Base-by-base conservation (phyloP, 192 early-diverging fungal species). In the Coemansia sp. region DNA sequence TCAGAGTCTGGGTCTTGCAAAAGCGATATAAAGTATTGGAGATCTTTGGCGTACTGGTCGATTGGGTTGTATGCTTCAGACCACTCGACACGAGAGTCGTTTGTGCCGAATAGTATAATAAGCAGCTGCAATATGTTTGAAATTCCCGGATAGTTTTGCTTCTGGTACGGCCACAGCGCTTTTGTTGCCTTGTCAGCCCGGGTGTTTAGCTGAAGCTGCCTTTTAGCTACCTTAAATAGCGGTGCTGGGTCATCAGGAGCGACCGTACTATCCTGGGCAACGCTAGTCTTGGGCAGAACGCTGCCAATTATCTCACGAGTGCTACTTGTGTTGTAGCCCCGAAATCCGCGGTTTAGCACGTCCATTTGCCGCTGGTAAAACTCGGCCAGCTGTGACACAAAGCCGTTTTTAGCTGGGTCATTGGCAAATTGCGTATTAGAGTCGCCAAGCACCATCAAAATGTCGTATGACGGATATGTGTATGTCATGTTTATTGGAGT, bases 281-380 rank as follows among this genome's bases (percentile, higher is more conserved):
- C 9, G 15, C 23, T 53, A 10, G 60, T 61, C 48, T 66, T 76
- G 11, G 83, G 85, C 0, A 94, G 71, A 23, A 91, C 67, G 38
- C 77, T 69, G 2, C 63, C 66, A 1, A 89, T 78, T 11, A 93
- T 51, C 10, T 82, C 67, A 27, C 84, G 75, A 2, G 82, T 85
- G 59, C 81, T 70, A 43, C 81, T 83, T 4, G 90, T 87, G 55
- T 87, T 93, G 76, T 88, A 93, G 10, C 89, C 93, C n/a, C 87
- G 84, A 62, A 86, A 93, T 2, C 94, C 94, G 10, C 93, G 83
- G 59, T 91, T 91, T 10, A 94, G 64, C 7, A 96, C 76, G 58
- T 94, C 93, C 35, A 91, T 62, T 57, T 83, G 86, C 19, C 90
- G 87, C 59, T 83, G 81, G 59, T 89, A 94, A 6, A 65, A 50